A percentile compares a stretch with the other conserved stretches of the same genome.
phyloP scores from a whole-genome alignment of 2,329 filamentous ascomycete genomes.

The Paraphoma chrysanthemicola region DNA sequence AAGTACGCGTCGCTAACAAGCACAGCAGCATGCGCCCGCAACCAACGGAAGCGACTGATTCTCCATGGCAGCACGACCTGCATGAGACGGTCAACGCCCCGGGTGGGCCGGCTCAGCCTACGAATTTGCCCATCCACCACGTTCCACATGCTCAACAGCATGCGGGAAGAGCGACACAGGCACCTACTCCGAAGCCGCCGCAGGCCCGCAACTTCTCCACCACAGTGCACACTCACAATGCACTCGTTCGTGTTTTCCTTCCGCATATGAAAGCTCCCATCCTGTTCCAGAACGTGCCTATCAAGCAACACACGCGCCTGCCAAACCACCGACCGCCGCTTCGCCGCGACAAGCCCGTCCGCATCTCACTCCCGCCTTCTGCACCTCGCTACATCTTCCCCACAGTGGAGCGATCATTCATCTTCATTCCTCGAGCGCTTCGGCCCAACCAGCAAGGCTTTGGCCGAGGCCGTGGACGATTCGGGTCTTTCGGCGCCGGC shows the following conservation, averaged over 20 bases:
- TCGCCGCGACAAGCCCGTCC: constrained; percentile 93
- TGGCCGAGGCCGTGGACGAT: constrained; percentile 71
- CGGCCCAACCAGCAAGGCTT: constrained; percentile 89
- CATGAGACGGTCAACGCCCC: constrained; percentile 70
- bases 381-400: constrained; percentile 90
- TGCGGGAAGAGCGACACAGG: constrained; percentile 26
- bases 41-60: constrained; percentile 65
- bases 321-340: constrained; percentile 94
- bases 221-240: constrained; percentile 82
- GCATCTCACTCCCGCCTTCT: constrained; percentile 84
- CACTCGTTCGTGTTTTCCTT: constrained; percentile 81
- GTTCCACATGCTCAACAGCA: constrained; percentile 25
- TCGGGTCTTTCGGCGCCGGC: constrained; percentile 67
- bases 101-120: constrained; percentile 32
- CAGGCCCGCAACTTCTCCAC: constrained; percentile 69
- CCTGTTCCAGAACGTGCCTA: constrained; percentile 75
- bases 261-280: constrained; percentile 76
- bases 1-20: constrained; percentile 28
- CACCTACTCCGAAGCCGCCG: constrained; percentile 39
- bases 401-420: constrained; percentile 88
- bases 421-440: constrained; percentile 94
- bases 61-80: constrained; percentile 92
- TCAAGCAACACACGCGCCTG: constrained; percentile 91
- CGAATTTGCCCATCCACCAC: constrained; percentile 22
- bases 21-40: constrained; percentile 49